phyloP scores from a whole-genome alignment of 148 eudicot genomes.

The Nepenthes gracilis region DNA sequence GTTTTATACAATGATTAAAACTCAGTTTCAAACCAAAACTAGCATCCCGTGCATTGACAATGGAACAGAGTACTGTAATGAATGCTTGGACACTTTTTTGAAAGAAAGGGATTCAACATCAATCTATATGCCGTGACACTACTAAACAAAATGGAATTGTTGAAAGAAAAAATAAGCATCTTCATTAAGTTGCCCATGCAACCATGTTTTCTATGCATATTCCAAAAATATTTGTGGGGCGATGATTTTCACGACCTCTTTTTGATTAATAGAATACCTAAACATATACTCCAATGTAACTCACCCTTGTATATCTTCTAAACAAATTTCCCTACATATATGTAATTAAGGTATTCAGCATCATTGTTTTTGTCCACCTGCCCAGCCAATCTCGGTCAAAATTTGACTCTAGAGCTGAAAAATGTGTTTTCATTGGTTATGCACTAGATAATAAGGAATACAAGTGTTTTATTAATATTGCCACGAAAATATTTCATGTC shows the following conservation, averaged over 20 bases:
- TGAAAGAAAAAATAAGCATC: neutral
- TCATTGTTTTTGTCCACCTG: neutral
- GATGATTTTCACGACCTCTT: neutral
- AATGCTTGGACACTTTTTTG: neutral
- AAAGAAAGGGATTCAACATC: neutral
- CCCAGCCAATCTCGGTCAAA: neutral
- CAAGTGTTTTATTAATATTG: neutral
- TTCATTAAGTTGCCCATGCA: neutral
- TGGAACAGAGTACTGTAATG: constrained; percentile 3
- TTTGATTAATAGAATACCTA: neutral
- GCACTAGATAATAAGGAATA: neutral
- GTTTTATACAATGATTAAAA: neutral
- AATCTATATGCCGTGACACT: neutral
- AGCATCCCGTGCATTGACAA: neutral
- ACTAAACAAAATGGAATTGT: neutral
- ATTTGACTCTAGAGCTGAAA: neutral
- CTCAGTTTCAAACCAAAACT: constrained; percentile 1
- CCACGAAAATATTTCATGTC: neutral
- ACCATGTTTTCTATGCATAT: neutral
- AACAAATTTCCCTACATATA: neutral
- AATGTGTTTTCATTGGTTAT: neutral
- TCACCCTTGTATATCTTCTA: neutral
- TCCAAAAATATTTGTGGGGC: neutral
- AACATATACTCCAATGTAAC: too few species aligned
- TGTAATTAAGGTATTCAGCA: neutral